These are phyloP conservation scores for Pseudofabraea citricarpa DNA, from an alignment of 2,329 filamentous ascomycete genomes.

Conservation along the genomic window DNA sequence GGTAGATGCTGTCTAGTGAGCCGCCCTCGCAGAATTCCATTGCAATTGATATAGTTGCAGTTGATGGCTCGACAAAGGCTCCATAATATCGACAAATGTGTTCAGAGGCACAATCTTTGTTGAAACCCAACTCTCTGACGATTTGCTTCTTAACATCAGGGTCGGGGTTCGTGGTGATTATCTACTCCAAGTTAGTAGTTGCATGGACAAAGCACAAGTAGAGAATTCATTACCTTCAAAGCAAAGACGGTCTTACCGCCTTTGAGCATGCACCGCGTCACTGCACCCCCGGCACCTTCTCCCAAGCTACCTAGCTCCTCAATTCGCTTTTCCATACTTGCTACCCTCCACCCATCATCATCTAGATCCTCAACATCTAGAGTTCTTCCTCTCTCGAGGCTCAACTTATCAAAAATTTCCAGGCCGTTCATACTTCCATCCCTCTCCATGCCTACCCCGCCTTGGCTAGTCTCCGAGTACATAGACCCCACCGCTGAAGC, in stretches of 20 bases:
- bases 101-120: constrained; percentile 92
- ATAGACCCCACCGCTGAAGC: constrained; percentile 83
- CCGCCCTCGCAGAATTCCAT: constrained; percentile 99
- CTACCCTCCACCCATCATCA: constrained; percentile 91
- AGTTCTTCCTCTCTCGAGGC: constrained; percentile 74
- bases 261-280: constrained; percentile 84
- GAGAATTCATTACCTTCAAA: constrained; percentile 65
- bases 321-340: constrained; percentile 83
- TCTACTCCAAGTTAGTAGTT: constrained; percentile 43
- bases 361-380: constrained; percentile 92
- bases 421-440: constrained; percentile 76
- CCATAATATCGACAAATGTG: constrained; percentile 98
- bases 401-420: constrained; percentile 73
- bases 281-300: constrained; percentile 92
- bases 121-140: constrained; percentile 91
- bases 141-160: constrained; percentile 99
- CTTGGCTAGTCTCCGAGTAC: constrained; percentile 76
- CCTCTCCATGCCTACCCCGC: constrained; percentile 72
- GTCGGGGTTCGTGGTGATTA: constrained; percentile 97
- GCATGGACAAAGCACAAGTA: constrained; percentile 3
- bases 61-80: constrained; percentile 93
- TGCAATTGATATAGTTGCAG: constrained; percentile 93
- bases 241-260: constrained; percentile 94
- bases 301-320: constrained; percentile 84
- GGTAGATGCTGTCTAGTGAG: constrained; percentile 93